phyloP scores from a whole-genome alignment of 441 rosid genomes.

The Bocquillonia castaneifolia region DNA sequence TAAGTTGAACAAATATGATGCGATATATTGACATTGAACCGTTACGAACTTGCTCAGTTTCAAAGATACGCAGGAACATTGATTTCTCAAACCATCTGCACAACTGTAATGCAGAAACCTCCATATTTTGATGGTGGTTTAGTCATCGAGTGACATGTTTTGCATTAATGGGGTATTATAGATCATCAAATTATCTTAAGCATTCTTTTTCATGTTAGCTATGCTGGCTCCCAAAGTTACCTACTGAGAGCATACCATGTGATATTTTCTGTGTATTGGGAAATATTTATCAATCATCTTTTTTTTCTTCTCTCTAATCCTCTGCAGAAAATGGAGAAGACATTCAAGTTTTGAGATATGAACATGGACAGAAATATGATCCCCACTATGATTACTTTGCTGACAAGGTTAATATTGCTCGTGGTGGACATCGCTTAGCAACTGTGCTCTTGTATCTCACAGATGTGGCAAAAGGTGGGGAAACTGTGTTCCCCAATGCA shows the following conservation, averaged over 20 bases:
- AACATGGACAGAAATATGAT: constrained; percentile 86
- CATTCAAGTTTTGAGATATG: constrained; percentile 77
- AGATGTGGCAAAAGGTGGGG: constrained; percentile 86
- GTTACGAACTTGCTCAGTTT: too few relatives aligned
- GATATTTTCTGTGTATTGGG: not conserved
- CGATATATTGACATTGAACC: too few relatives aligned
- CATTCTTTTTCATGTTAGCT: not conserved
- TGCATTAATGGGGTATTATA: not conserved
- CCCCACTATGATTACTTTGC: constrained; percentile 82
- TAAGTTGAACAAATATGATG: too few relatives aligned
- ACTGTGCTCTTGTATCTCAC: constrained; percentile 89
- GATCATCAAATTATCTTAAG: not conserved
- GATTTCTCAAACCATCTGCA: not conserved
- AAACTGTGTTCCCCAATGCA: constrained; percentile 84
- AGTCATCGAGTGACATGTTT: not conserved
- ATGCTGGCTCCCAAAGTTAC: not conserved
- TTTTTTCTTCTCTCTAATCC: constrained; percentile 3
- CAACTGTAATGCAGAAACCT: not conserved
- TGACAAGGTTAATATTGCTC: constrained; percentile 84
- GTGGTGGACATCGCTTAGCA: constrained; percentile 90
- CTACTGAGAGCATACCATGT: not conserved
- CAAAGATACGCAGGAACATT: not conserved
- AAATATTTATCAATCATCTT: not conserved
- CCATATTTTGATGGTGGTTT: not conserved
- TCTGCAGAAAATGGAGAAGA: constrained; percentile 90